phyloP scores from a whole-genome alignment of 1,139 yeast species.

The Saccharomycopsis phalli region DNA sequence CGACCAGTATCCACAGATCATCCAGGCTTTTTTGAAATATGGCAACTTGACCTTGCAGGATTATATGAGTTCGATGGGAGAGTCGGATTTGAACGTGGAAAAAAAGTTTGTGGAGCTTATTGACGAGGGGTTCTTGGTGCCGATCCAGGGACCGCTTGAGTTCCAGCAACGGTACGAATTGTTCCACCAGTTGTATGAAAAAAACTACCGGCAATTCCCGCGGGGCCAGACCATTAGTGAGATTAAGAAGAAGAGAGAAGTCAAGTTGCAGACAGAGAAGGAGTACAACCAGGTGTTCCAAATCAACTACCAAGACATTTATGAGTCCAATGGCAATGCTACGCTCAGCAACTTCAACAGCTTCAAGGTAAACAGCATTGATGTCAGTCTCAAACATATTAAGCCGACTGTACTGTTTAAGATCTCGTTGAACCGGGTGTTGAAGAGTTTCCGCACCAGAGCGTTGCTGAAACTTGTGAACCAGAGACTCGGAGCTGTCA shows the following conservation, averaged over 20 bases:
- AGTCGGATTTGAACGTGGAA: conserved; percentile 26
- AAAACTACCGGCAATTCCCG: conserved; percentile 42
- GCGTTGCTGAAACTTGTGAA: conserved; percentile 57
- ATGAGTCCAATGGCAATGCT: conserved; percentile 17
- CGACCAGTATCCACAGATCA: conserved; percentile 47
- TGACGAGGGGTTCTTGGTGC: conserved; percentile 51
- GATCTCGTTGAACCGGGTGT: conserved; percentile 57
- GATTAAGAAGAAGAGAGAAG: conserved; percentile 55
- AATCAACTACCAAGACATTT: conserved; percentile 29
- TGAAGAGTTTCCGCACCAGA: conserved; percentile 55
- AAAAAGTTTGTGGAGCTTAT: conserved; percentile 39
- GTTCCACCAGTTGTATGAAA: conserved; percentile 47
- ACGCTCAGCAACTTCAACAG: conserved; percentile 7
- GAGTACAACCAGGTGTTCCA: conserved; percentile 35
- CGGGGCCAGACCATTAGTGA: conserved; percentile 47
- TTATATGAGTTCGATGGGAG: conserved; percentile 35
- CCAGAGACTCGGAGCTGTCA: conserved; percentile 60
- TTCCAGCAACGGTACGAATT: conserved; percentile 44
- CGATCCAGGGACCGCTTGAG: conserved; percentile 30
- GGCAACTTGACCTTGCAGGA: conserved; percentile 60
- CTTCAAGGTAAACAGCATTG: conserved; percentile 16
- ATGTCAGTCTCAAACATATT: conserved; percentile 28
- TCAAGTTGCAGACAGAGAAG: conserved; percentile 49
- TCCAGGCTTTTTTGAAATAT: conserved; percentile 59
- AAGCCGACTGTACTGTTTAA: conserved; percentile 46